Conservation (phyloP, 345 rosid species). For the Ceriops zippeliana region DNA sequence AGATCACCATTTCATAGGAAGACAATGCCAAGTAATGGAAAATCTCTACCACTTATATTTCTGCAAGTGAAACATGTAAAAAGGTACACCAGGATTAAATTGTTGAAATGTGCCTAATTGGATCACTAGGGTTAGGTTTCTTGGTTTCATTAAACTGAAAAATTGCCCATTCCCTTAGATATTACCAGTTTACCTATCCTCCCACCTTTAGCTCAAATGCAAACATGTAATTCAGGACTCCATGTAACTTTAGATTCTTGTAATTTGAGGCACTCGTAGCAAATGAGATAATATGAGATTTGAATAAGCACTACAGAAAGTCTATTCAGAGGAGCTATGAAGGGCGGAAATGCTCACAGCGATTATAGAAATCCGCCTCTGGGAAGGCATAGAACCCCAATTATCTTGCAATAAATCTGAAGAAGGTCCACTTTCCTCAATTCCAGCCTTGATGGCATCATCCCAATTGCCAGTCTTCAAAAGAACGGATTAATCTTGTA, state of each 20-base stretch:
- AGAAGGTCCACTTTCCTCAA: slow-evolving; percentile 35
- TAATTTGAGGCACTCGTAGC: too few relatives aligned
- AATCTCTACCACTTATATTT: too few relatives aligned
- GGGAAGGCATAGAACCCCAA: slow-evolving; percentile 15
- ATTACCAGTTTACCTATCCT: neutral
- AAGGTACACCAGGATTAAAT: too few relatives aligned
- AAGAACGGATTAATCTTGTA: slow-evolving; percentile 81
- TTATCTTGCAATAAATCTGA: slow-evolving; percentile 18
- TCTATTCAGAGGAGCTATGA: neutral
- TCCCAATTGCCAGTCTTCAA: slow-evolving; percentile 83
- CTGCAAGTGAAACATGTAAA: too few relatives aligned
- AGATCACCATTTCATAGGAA: neutral
- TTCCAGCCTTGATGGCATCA: slow-evolving; percentile 67
- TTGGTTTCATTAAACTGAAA: neutral
- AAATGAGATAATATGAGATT: neutral
- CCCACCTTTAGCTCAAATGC: neutral
- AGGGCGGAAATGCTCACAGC: slow-evolving; percentile 51
- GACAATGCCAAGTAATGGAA: neutral
- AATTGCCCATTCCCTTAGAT: neutral
- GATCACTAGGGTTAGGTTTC: neutral
- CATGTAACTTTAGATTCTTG: too few relatives aligned
- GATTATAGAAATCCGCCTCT: slow-evolving; percentile 62
- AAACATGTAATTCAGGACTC: too few relatives aligned
- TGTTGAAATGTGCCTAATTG: neutral
- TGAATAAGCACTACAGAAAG: neutral